phyloP scores from a whole-genome alignment of 1,284 basidiomycete species.

The Trametes polyzona region DNA sequence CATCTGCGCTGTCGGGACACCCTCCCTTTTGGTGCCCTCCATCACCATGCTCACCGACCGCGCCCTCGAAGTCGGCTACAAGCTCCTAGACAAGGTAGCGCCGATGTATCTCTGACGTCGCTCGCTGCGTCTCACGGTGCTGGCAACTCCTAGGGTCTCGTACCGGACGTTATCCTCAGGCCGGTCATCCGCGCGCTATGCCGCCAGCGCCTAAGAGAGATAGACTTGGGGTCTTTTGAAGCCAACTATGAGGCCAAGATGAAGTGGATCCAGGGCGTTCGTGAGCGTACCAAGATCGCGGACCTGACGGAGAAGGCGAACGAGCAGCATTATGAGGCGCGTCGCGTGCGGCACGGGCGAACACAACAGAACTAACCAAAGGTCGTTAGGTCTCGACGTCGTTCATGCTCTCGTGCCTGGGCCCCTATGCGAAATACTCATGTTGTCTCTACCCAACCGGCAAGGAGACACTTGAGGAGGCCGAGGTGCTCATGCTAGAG shows the following conservation, averaged over 20 bases:
- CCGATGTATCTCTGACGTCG: neutral
- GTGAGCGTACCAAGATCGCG: conserved; percentile 60
- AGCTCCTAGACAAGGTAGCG: conserved; percentile 34
- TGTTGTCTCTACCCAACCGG: conserved; percentile 75
- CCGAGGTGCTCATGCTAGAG: conserved; percentile 72
- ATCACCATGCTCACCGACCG: conserved; percentile 16
- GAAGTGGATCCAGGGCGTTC: conserved; percentile 60
- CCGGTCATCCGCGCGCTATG: conserved; percentile 62
- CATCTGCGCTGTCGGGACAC: neutral
- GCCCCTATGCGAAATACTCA: conserved; percentile 69
- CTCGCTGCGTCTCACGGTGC: neutral
- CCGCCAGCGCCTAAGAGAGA: conserved; percentile 63
- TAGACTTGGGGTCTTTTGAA: conserved; percentile 63
- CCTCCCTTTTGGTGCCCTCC: too few species aligned
- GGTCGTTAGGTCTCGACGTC: conserved; percentile 60
- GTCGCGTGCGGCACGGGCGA: conserved; percentile 5
- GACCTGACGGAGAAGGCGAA: conserved; percentile 76
- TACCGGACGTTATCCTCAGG: conserved; percentile 69
- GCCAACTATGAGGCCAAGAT: conserved; percentile 72
- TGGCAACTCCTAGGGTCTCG: conserved; percentile 44
- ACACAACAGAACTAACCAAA: neutral
- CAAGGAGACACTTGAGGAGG: conserved; percentile 67
- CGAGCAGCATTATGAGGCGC: conserved; percentile 79
- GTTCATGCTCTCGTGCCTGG: conserved; percentile 69
- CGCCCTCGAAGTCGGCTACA: conserved; percentile 29